These are phyloP conservation scores for Endocalyx cinctus DNA, from an alignment of 2,329 filamentous ascomycete species.

Conservation along the genomic window DNA sequence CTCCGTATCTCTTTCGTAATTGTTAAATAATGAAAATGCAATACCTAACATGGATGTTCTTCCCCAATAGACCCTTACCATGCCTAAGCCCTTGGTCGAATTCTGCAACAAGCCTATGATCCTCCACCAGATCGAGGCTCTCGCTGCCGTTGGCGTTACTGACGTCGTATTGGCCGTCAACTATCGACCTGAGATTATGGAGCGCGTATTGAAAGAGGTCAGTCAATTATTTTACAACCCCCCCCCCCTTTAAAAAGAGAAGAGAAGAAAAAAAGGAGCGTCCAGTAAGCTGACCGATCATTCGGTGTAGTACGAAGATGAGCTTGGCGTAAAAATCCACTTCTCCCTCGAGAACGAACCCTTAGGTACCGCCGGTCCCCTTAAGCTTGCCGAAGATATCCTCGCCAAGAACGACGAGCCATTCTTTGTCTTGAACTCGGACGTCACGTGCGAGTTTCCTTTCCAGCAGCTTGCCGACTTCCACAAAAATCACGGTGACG, in stretches of 20 bases:
- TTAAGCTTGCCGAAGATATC: constrained; percentile 91
- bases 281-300: too few relatives aligned
- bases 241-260: too few relatives aligned
- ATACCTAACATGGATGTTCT: too few relatives aligned
- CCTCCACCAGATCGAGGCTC: constrained; percentile 91
- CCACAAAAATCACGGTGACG: constrained; percentile 88
- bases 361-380: constrained; percentile 86
- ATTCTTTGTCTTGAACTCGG: constrained; percentile 98
- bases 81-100: constrained; percentile 95
- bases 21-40: too few relatives aligned
- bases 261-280: too few relatives aligned
- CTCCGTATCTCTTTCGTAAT: constrained; percentile 1
- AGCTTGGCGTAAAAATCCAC: constrained; percentile 91
- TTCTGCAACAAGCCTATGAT: constrained; percentile 99
- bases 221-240: too few relatives aligned
- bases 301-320: constrained; percentile 68
- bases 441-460: constrained; percentile 97
- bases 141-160: constrained; percentile 89
- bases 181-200: constrained; percentile 98
- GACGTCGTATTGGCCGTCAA: constrained; percentile 98
- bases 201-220: constrained; percentile 84
- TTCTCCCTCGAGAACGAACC: constrained; percentile 97
- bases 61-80: constrained; percentile 73
- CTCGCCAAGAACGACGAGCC: constrained; percentile 89
- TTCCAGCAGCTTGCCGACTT: constrained; percentile 86